Base-by-base conservation (phyloP, 2,329 filamentous ascomycete species). In the Penicillium sp. region DNA sequence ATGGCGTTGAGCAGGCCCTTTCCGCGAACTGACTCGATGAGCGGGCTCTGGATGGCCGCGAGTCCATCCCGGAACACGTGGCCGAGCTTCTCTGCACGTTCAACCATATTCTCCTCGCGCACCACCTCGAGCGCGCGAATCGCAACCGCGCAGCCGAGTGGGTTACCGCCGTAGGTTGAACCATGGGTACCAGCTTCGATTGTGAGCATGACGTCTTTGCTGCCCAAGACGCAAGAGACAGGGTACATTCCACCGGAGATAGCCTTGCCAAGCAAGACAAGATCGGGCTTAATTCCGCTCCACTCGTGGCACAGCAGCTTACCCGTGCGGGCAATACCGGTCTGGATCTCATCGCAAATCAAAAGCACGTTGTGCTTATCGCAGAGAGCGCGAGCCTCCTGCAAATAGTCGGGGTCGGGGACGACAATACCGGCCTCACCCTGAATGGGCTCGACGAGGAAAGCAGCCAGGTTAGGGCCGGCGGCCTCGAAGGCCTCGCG, bases 201-300 rank as follows among this genome's bases (percentile, higher is more conserved):
- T 9, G 93, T 94, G 63, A 97, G 84, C 92, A 99, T 97, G 60
- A 97, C 82, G 54, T 97, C 92, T 77, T 89, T 92, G 67, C 87
- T 87, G 58, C 89, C 88, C 49, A 99, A 82, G 46, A 99, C 92
- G 67, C 88, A 92, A 58, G 92, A 96, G 54, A 99, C 94, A n/a
- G 94, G 94, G 78, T 99, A 99, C 89, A 97, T 94, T 75, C 94
- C 94, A 60, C 94, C 94, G 32, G 92, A 96, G 72, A 99, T 96
- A 65, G 94, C 94, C 81, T 99, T 99, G 70, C 94, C 94, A 32
- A 99, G 86, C 45, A 96, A 88, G 22, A 99, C 89, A 69, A 99
- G 83, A 72, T 99, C 94, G 38, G 93, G 94, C 81, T 93, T 95
- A 81, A 99, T 92, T 64, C 88, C 90, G 53, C 90, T 88, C 92